Percentiles rank a stretch among this genome's conserved stretches.
Conservation (phyloP, 805 yeast genomes). For the Lipomyces orientalis region DNA sequence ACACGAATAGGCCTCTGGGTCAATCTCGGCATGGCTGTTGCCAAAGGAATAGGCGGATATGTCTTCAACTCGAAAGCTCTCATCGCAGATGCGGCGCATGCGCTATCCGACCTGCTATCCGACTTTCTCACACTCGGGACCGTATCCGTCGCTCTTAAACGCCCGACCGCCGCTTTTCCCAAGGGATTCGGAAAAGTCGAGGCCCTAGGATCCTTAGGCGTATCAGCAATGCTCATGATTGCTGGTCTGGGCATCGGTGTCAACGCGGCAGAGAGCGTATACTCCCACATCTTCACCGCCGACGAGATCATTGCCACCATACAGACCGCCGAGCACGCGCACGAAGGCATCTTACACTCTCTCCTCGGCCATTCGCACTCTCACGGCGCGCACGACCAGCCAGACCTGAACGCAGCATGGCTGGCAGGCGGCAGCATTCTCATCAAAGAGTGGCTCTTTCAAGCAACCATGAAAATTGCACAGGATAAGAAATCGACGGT, state of each 20-base stretch:
- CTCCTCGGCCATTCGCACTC: slow-evolving; percentile 52
- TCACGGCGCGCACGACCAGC: slow-evolving; percentile 50
- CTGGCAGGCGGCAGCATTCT: slow-evolving; percentile 87
- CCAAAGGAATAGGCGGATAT: slow-evolving; percentile 88
- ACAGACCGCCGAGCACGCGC: slow-evolving; percentile 14
- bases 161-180: slow-evolving; percentile 69
- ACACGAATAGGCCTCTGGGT: slow-evolving; percentile 90
- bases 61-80: slow-evolving; percentile 94
- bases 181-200: slow-evolving; percentile 92
- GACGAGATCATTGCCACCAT: slow-evolving; percentile 1
- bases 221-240: slow-evolving; percentile 76
- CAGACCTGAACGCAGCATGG: slow-evolving; percentile 92
- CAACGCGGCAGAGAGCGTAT: slow-evolving; percentile 52
- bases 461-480: slow-evolving; percentile 83
- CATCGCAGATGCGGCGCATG: slow-evolving; percentile 93
- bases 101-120: slow-evolving; percentile 85
- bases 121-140: slow-evolving; percentile 90
- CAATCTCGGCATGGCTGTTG: slow-evolving; percentile 82
- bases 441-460: slow-evolving; percentile 86
- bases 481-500: slow-evolving; percentile 80
- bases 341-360: slow-evolving; percentile 21
- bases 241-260: slow-evolving; percentile 92
- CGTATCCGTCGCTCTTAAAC: slow-evolving; percentile 71
- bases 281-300: slow-evolving; percentile 24
- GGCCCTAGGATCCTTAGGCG: slow-evolving; percentile 88